These are phyloP conservation scores for Fusarium transvaalense DNA, from an alignment of 2,329 filamentous ascomycete species.

Conservation along the genomic window DNA sequence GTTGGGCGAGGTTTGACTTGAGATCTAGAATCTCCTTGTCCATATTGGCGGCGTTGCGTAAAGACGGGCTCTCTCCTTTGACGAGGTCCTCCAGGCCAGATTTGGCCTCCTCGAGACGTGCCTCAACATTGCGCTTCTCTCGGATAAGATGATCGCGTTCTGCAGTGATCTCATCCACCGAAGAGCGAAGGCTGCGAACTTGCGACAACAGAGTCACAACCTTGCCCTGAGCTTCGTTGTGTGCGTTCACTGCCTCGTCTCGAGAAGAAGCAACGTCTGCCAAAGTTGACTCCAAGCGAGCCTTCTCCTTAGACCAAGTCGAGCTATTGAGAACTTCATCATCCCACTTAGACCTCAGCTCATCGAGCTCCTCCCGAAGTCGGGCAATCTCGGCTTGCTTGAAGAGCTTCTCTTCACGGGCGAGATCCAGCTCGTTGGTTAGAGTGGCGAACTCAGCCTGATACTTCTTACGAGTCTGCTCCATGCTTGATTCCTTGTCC, in stretches of 20 bases:
- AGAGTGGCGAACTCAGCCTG: slow-evolving; percentile 91
- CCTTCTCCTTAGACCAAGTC: slow-evolving; percentile 98
- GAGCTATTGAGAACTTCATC: slow-evolving; percentile 97
- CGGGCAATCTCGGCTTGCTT: slow-evolving; percentile 88
- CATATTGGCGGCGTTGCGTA: slow-evolving; percentile 88
- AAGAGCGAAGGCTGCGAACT: slow-evolving; percentile 84
- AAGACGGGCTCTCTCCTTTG: slow-evolving; percentile 84
- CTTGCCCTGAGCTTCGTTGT: slow-evolving; percentile 95
- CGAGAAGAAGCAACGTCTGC: slow-evolving; percentile 90
- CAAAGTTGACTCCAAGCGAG: slow-evolving; percentile 88
- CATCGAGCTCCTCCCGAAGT: slow-evolving; percentile 94
- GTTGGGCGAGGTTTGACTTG: slow-evolving; percentile 88
- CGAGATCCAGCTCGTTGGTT: slow-evolving; percentile 91
- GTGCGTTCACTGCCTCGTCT: slow-evolving; percentile 91
- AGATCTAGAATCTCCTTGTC: slow-evolving; percentile 92
- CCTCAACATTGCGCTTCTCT: slow-evolving; percentile 91
- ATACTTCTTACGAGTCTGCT: slow-evolving; percentile 98
- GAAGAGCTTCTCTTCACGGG: slow-evolving; percentile 88
- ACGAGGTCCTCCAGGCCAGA: slow-evolving; percentile 89
- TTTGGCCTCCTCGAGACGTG: slow-evolving; percentile 87
- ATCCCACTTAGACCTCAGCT: slow-evolving; percentile 96
- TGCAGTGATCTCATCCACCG: slow-evolving; percentile 85
- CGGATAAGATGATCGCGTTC: slow-evolving; percentile 87
- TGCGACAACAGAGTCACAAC: slow-evolving; percentile 91
- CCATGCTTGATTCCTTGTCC: slow-evolving; percentile 94